phyloP scores from a whole-genome alignment of 805 yeast genomes.

The Debaryomyces tyrocola region DNA sequence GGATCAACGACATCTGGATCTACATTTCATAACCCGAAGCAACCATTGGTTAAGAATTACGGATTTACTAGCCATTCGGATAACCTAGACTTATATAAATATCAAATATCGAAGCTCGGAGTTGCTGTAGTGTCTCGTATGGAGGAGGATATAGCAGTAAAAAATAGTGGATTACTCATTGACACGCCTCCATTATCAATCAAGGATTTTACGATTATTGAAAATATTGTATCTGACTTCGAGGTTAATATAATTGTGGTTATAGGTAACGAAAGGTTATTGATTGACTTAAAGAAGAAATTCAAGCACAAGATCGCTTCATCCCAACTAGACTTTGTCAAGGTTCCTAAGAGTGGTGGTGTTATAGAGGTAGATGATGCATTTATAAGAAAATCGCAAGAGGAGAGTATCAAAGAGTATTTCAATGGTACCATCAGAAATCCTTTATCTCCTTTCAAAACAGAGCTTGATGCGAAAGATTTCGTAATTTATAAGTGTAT shows the following conservation, averaged over 20 bases:
- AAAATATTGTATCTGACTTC: constrained; percentile 58
- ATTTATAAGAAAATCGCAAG: constrained; percentile 69
- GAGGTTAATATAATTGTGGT: constrained; percentile 62
- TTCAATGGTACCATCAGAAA: constrained; percentile 76
- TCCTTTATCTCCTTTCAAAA: constrained; percentile 80
- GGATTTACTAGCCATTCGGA: constrained; percentile 65
- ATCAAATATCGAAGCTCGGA: constrained; percentile 49
- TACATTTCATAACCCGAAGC: constrained; percentile 77
- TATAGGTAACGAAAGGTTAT: constrained; percentile 72
- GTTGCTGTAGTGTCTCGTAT: constrained; percentile 49
- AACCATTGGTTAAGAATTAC: constrained; percentile 79
- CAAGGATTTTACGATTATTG: constrained; percentile 52
- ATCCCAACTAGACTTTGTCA: constrained; percentile 47
- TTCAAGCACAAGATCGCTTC: constrained; percentile 33
- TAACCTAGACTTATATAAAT: constrained; percentile 57
- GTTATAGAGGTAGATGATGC: constrained; percentile 72
- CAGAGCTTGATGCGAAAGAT: constrained; percentile 66
- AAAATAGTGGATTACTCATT: constrained; percentile 59
- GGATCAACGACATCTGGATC: constrained; percentile 71
- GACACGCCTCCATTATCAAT: constrained; percentile 70
- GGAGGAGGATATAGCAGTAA: constrained; percentile 46
- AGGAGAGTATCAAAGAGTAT: constrained; percentile 77
- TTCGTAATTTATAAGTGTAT: constrained; percentile 64
- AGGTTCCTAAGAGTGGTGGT: constrained; percentile 73
- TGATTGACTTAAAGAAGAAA: constrained; percentile 60